Percentiles rank a stretch among this genome's conserved stretches.
These are phyloP conservation scores for Penicillium lagena DNA, from an alignment of 495 filamentous ascomycete species.

Conservation along the genomic window DNA sequence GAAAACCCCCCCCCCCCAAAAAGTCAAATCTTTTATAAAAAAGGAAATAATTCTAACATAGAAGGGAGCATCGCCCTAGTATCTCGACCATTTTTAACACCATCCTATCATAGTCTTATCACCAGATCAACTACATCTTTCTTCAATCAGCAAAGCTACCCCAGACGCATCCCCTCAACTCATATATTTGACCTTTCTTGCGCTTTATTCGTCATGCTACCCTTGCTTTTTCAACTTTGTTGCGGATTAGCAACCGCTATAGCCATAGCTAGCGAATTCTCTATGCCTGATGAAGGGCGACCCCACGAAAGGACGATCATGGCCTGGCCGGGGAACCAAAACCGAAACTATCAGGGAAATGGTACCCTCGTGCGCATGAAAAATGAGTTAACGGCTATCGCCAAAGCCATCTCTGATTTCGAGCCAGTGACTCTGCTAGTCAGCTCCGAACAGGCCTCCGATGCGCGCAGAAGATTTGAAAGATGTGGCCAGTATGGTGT, in stretches of 20 bases:
- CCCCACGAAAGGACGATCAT: not conserved
- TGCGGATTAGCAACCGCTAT: not conserved
- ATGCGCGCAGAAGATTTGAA: not conserved
- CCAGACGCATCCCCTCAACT: not conserved
- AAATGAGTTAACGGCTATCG: not conserved
- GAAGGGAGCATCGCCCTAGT: not conserved
- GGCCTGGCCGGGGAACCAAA: not conserved
- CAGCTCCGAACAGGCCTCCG: not conserved
- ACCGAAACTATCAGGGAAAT: not conserved
- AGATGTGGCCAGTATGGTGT: not conserved
- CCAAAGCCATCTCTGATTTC: not conserved
- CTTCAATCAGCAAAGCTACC: not conserved
- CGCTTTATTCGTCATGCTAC: not conserved
- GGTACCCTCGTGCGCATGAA: not conserved
- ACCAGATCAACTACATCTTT: not conserved
- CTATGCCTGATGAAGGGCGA: not conserved
- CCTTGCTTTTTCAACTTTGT: not conserved
- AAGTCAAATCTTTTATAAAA: not conserved
- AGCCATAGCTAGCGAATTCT: not conserved
- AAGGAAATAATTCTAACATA: not conserved
- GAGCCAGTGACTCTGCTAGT: not conserved
- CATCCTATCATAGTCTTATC: not conserved
- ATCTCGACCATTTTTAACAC: not conserved
- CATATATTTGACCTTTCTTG: not conserved
- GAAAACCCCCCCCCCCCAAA: not conserved